A percentile compares a stretch with the other conserved stretches of the same genome.
These are phyloP conservation scores for Saturnispora quitensis DNA, from an alignment of 805 yeast genomes.

Conservation along the genomic window DNA sequence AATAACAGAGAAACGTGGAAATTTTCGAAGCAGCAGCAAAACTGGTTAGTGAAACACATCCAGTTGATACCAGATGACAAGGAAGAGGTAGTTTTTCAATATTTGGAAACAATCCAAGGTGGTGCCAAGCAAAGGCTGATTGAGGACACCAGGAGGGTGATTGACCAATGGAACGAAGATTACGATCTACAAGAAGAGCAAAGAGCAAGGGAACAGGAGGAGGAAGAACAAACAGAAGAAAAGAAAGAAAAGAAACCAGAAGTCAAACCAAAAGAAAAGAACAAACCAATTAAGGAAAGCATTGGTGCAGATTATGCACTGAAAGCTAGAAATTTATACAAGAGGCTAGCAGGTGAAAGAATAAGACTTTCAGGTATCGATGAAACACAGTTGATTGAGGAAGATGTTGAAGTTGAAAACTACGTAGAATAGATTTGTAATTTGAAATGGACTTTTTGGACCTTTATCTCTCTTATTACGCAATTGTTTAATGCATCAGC, in stretches of 20 bases:
- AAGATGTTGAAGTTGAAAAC: slow-evolving; percentile 15
- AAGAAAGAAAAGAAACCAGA: neutral
- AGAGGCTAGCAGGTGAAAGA: slow-evolving; percentile 1
- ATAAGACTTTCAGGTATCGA: slow-evolving; percentile 5
- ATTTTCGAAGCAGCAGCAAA: slow-evolving; percentile 79
- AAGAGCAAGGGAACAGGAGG: neutral
- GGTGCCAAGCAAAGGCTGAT: slow-evolving; percentile 53
- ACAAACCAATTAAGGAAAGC: neutral
- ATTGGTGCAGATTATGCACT: slow-evolving; percentile 11
- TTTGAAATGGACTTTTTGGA: neutral
- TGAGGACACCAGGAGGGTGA: slow-evolving; percentile 37
- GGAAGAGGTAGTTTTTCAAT: slow-evolving; percentile 39
- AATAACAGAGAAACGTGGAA: slow-evolving; percentile 62
- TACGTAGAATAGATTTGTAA: slow-evolving; percentile 6
- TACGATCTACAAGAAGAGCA: slow-evolving; percentile 13
- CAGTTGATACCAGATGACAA: slow-evolving; percentile 43
- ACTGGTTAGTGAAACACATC: slow-evolving; percentile 68
- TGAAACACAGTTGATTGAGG: slow-evolving; percentile 7
- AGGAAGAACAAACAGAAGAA: neutral
- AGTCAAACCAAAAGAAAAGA: neutral
- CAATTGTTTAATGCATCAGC: neutral
- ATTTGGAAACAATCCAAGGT: slow-evolving; percentile 59
- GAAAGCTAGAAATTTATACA: slow-evolving; percentile 11
- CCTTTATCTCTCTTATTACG: neutral
- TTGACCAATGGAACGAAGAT: slow-evolving; percentile 46